A percentile compares a stretch with the other conserved stretches of the same genome.
phyloP scores from a whole-genome alignment of 1,284 basidiomycete species.

The Acaromyces ingoldii region DNA sequence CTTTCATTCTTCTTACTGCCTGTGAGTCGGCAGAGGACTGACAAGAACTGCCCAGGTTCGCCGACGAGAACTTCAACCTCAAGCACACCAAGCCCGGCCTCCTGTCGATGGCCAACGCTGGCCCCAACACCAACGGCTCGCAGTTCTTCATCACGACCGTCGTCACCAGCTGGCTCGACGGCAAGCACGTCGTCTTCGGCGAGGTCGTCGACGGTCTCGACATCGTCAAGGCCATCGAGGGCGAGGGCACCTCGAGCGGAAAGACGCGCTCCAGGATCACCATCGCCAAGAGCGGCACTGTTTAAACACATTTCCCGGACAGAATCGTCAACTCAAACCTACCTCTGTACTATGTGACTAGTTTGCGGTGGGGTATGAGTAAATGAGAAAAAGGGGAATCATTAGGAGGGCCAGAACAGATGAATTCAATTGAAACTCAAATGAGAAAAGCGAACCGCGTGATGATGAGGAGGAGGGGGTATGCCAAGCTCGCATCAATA shows the following conservation, averaged over 20 bases:
- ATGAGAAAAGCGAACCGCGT: too few species aligned
- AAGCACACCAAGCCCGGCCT: conserved; percentile 37
- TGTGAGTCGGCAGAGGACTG: neutral
- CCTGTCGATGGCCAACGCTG: conserved; percentile 32
- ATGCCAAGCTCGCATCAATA: too few species aligned
- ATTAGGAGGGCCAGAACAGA: too few species aligned
- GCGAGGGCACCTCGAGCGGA: conserved; percentile 35
- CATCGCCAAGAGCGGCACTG: conserved; percentile 47
- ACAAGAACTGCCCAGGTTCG: conserved; percentile 15
- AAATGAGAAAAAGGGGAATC: too few species aligned
- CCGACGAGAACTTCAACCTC: conserved; percentile 37
- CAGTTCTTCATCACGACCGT: conserved; percentile 45
- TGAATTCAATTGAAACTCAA: too few species aligned
- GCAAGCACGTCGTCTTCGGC: conserved; percentile 26
- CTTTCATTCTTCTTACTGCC: neutral
- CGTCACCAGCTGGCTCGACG: conserved; percentile 34
- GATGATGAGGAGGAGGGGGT: too few species aligned
- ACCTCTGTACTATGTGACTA: too few species aligned
- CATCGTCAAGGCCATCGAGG: conserved; percentile 48
- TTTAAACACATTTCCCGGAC: conserved; percentile 21
- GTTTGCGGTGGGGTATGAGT: too few species aligned
- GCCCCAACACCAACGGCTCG: conserved; percentile 36
- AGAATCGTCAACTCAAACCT: too few species aligned
- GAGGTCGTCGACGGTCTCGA: conserved; percentile 37
- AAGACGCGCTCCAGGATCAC: conserved; percentile 42